Evolutionary conservation across 2,329 filamentous ascomycete species (phyloP), one percentile per base, ranked within the genome.

Genomic region (Didymella sp.): DNA sequence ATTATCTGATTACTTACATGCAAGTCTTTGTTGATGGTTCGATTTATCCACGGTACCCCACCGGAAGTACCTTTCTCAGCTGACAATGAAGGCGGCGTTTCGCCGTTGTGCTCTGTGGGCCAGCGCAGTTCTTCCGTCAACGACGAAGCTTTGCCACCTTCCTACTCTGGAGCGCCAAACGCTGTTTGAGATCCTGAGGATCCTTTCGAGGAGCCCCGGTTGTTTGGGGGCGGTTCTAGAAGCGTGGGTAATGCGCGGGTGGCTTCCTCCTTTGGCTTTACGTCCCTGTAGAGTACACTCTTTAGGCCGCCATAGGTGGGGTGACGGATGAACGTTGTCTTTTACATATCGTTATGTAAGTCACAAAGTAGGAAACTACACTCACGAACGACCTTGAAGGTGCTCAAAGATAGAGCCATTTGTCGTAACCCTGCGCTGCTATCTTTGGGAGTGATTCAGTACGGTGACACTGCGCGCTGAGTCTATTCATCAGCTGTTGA

Each of bases 381-480:
- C 5, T 27, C 13, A 15, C 21, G 17, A 21, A 30, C 17, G 8
- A 8, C 11, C 24, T 22, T 41, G 19, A n/a, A 44, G n/a, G 24
- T 31, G 13, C 37, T 19, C n/a, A 4, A 21, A 13, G 15, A 19
- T 13, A 17, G 24, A 9, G 7, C 4, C 2, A n/a, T 7, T 6
- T 17, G n/a, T 13, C 11, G 19, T 24, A 19, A 42, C 7, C 8
- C 4, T 38, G 7, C 25, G 17, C 19, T 35, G 12, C 37, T 42
- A 30, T 43, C 24, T 30, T 51, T 31, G 28, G 37, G 12, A n/a
- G 22, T 27, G 21, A 37, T 24, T 33, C 12, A 19, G 21, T 51
- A 40, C 59, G 57, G 70, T 71, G 60, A 58, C 66, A 73, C 66
- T 56, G 61, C 67, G 35, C 64, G 66, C 67, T 71, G 52, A 73